A percentile compares a stretch with the other conserved stretches of the same genome.
These are phyloP conservation scores for Boletus barrowsii DNA, from an alignment of 768 basidiomycete species.

Conservation along the genomic window DNA sequence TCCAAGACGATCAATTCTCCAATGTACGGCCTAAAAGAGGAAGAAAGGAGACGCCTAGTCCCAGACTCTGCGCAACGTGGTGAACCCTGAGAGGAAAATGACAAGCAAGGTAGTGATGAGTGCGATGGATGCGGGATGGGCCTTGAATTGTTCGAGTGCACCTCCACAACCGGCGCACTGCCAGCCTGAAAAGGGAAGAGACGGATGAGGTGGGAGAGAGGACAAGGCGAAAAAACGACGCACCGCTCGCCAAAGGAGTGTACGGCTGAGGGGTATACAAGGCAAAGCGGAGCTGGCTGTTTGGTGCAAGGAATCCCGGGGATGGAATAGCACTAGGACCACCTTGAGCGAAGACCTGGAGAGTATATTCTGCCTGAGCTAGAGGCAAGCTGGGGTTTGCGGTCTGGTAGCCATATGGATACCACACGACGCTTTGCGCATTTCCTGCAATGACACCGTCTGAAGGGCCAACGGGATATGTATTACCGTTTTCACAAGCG, in stretches of 20 bases:
- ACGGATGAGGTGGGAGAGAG: background rate
- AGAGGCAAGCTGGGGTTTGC: constrained; percentile 51
- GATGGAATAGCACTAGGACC: constrained; percentile 47
- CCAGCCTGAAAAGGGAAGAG: constrained; percentile 23
- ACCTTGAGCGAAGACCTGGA: constrained; percentile 54
- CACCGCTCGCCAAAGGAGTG: constrained; percentile 49
- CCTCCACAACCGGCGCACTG: constrained; percentile 28
- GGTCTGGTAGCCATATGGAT: constrained; percentile 54
- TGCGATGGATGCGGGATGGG: constrained; percentile 33
- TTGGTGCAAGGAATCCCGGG: constrained; percentile 54
- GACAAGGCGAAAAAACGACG: background rate
- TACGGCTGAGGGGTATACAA: constrained; percentile 59
- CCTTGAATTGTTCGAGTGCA: constrained; percentile 28
- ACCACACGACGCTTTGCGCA: constrained; percentile 55
- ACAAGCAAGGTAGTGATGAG: constrained; percentile 31
- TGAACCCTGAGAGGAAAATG: constrained; percentile 34
- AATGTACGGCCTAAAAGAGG: background rate
- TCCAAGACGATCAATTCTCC: constrained; percentile 10
- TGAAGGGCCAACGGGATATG: constrained; percentile 62
- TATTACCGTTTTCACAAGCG: constrained; percentile 64
- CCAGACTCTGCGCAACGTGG: constrained; percentile 31
- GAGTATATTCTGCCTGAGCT: constrained; percentile 57
- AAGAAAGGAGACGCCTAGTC: constrained; percentile 16
- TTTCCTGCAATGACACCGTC: constrained; percentile 50
- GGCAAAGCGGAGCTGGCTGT: constrained; percentile 54